Base-by-base conservation (phyloP, 2,329 filamentous ascomycete genomes). In the Penicillium sp. region DNA sequence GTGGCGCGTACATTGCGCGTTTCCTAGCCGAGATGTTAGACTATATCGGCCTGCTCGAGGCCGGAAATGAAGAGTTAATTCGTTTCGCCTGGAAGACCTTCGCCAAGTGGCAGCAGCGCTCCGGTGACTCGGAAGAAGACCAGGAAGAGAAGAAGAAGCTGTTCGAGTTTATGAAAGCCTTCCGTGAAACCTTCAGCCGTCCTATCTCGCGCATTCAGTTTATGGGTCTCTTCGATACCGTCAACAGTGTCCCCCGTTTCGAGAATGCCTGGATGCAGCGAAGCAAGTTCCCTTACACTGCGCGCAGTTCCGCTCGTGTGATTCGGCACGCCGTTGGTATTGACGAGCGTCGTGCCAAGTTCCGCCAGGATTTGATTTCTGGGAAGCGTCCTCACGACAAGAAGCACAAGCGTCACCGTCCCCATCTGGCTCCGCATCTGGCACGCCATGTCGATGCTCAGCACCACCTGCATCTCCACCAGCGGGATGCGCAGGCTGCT, bases 1-100 rank as follows among this genome's bases (percentile, higher is more conserved):
- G 86, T 18, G 86, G 86, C 15, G 79, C 85, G 1, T 89, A 89
- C 60, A 86, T 87, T 38, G 86, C 86, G 0, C 81, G 86, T 2
- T 89, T 89, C 61, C 71, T 89, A 0, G 87, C 88, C 0, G 88
- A 93, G 63, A 92, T 92, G 88, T 77, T 93, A 6, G 88, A 93
- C 61, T 84, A 88, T 58, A 83, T 93, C 47, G 89, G 89, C 1
- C 75, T 95, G 0, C 75, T 95, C 12, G 86, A 84, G 10, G 84
- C 87, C 44, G 88, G 89, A 9, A 95, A 95, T 59, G 87, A 95
- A 63, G 89, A 93, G 58, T 86, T 93, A 83, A 83, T 89, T 44
- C 77, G 80, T 3, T 95, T 95, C 65, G 88, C 87, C 0, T 93
- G 88, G 88, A 90, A 73, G 56, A 71, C 69, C 5, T 73, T 73